phyloP scores from a whole-genome alignment of 116 monocot species.

The Thalassia testudinum region DNA sequence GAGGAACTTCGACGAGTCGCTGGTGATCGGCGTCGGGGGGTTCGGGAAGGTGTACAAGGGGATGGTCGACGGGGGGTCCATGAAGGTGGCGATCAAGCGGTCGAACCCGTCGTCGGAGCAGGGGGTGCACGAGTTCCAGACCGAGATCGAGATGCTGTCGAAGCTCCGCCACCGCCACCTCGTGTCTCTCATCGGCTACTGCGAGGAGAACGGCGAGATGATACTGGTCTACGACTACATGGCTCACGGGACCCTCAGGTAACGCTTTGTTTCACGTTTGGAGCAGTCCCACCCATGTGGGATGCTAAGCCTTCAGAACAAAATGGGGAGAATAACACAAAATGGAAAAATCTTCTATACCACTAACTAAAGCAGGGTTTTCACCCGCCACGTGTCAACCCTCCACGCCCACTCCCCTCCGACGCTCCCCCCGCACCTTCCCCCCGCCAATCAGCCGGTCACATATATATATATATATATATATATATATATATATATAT shows the following conservation, averaged over 20 bases:
- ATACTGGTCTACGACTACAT: slow-evolving; percentile 84
- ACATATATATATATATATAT: no score
- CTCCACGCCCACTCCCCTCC: no score
- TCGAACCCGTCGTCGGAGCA: slow-evolving; percentile 65
- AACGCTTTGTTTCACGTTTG: no score
- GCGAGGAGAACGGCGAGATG: slow-evolving; percentile 74
- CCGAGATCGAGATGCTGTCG: slow-evolving; percentile 75
- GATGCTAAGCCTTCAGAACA: no score
- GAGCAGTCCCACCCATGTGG: no score
- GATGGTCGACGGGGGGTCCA: slow-evolving; percentile 25
- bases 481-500: no score
- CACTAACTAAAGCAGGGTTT: no score
- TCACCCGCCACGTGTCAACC: no score
- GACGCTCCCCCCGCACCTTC: no score
- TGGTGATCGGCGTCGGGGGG: slow-evolving; percentile 71
- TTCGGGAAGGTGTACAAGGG: slow-evolving; percentile 72
- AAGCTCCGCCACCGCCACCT: slow-evolving; percentile 59
- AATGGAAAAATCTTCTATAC: no score
- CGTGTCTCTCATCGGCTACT: slow-evolving; percentile 58
- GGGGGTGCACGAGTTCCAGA: slow-evolving; percentile 54
- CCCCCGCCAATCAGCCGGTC: no score
- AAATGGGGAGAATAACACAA: no score
- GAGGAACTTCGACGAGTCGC: slow-evolving; percentile 47
- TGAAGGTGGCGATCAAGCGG: slow-evolving; percentile 48
- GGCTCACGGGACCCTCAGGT: slow-evolving; percentile 63